These are phyloP conservation scores for Nicotiana undulata DNA, from an alignment of 257 asterid species.

Conservation along the genomic window DNA sequence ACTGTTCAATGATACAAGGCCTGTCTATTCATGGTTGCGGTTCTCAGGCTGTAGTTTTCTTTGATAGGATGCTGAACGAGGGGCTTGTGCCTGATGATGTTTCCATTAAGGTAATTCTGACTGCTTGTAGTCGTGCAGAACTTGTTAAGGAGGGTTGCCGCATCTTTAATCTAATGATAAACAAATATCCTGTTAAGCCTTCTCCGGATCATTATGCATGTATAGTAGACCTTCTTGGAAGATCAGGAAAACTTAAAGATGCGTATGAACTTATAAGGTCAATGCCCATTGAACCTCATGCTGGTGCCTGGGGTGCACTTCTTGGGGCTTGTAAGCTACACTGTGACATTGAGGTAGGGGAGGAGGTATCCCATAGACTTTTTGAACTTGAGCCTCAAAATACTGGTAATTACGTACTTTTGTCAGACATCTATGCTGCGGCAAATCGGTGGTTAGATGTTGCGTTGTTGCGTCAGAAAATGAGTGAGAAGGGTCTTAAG, in stretches of 20 bases:
- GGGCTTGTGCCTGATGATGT: constrained; percentile 60
- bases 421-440: constrained; percentile 69
- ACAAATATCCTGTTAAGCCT: constrained; percentile 33
- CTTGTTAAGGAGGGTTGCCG: constrained; percentile 59
- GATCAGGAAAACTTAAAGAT: constrained; percentile 58
- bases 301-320: constrained; percentile 89
- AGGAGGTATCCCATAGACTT: constrained; percentile 41
- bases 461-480: constrained; percentile 40
- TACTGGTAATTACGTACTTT: constrained; percentile 53
- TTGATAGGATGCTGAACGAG: constrained; percentile 55
- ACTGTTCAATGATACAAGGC: constrained; percentile 76
- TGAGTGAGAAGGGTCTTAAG: constrained; percentile 46
- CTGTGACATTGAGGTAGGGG: constrained; percentile 44
- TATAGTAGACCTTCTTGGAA: constrained; percentile 64
- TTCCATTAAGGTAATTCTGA: constrained; percentile 56
- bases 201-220: constrained; percentile 76
- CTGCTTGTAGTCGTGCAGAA: constrained; percentile 52
- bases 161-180: constrained; percentile 39
- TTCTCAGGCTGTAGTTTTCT: constrained; percentile 41
- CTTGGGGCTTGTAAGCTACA: constrained; percentile 64
- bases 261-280: constrained; percentile 60
- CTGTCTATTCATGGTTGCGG: constrained; percentile 49
- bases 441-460: constrained; percentile 60
- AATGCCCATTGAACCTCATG: constrained; percentile 49
- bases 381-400: constrained; percentile 61